These are phyloP conservation scores for Pythium scleroteichum DNA, from an alignment of 352 stramenopile species.

Conservation along the genomic window DNA sequence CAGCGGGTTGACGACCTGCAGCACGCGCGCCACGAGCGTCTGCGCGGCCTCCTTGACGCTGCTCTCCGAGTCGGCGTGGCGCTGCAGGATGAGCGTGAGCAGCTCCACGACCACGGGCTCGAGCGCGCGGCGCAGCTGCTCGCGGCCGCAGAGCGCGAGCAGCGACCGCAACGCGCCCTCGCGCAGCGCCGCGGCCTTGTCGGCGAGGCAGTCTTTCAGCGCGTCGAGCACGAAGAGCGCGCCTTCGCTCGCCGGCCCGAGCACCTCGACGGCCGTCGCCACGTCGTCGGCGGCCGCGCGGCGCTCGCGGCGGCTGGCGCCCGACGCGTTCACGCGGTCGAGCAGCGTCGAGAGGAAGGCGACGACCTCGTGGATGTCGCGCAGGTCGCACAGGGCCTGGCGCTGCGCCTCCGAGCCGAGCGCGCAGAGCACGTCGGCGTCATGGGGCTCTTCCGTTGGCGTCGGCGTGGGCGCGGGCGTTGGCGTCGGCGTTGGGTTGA, in stretches of 20 bases:
- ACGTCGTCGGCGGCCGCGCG: constrained; percentile 49
- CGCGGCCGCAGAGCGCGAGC: constrained; percentile 42
- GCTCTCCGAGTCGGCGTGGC: constrained; percentile 65
- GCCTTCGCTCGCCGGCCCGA: constrained; percentile 37
- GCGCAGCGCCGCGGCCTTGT: constrained; percentile 48
- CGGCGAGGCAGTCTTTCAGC: constrained; percentile 40
- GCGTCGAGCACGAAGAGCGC: constrained; percentile 48
- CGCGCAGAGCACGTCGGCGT: constrained; percentile 31
- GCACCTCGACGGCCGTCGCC: constrained; percentile 42
- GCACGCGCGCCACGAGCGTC: constrained; percentile 34
- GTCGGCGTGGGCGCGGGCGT: constrained; percentile 1
- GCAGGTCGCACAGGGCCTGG: constrained; percentile 33
- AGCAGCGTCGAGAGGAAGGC: constrained; percentile 43
- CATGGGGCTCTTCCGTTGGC: constrained; percentile 35
- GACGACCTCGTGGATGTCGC: constrained; percentile 37
- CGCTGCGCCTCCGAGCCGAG: constrained; percentile 48
- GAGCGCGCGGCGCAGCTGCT: constrained; percentile 46
- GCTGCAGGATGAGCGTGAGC: constrained; percentile 53
- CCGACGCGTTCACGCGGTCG: constrained; percentile 40
- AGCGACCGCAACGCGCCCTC: constrained; percentile 55
- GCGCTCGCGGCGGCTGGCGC: constrained; percentile 39
- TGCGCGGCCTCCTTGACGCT: constrained; percentile 46
- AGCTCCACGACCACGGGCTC: constrained; percentile 61
- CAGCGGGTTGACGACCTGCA: constrained; percentile 53
- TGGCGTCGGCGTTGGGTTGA: constrained; percentile 24